Evolutionary conservation across 306 rosid species (phyloP), one percentile per base, ranked within the genome.

Genomic region (Cicer bijugum): DNA sequence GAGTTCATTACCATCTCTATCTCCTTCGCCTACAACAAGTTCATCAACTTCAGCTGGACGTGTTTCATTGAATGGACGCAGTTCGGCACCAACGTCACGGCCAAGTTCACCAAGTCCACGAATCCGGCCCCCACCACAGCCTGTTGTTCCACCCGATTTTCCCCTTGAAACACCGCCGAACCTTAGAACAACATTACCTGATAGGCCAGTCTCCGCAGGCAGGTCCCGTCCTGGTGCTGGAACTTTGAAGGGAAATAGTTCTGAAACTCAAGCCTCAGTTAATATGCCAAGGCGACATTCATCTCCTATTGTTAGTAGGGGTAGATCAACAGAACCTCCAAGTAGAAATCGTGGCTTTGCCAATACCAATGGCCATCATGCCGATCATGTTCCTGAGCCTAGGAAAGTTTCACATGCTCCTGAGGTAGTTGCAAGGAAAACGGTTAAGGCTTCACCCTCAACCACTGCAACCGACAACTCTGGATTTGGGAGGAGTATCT

Each of bases 171-270:
- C 97, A 42, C 99, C 99, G 0, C 97, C 99, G 48, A 94, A 94
- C 77, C 99, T 94, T 15, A 81, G 97, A 82, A 94, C 97, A 57
- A 85, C 97, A 37, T 76, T 94, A 50, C 91, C 96, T 14, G 96
- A 94, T 81, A 84, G 99, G 86, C 99, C 99, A n/a, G 79, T 89
- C 66, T 94, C 99, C 45, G 97, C 96, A 28, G 99, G 97, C 42
- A 83, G 97, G 84, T 94, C 97, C 55, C 89, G 99, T 23, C 95
- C 97, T 3, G 85, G 88, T 12, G 38, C 83, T 48, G 43, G 64
- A 69, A 76, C 87, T 16, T 12, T 71, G 74, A 91, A 87, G 80
- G 92, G 90, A 56, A 87, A 84, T 14, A 46, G 38, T 68, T 66
- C 88, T 73, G 96, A 91, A 71, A 20, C 81, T 53, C 88, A 88